Base-by-base conservation (phyloP, 1,139 yeast genomes). In the Scheffersomyces illinoinensis region DNA sequence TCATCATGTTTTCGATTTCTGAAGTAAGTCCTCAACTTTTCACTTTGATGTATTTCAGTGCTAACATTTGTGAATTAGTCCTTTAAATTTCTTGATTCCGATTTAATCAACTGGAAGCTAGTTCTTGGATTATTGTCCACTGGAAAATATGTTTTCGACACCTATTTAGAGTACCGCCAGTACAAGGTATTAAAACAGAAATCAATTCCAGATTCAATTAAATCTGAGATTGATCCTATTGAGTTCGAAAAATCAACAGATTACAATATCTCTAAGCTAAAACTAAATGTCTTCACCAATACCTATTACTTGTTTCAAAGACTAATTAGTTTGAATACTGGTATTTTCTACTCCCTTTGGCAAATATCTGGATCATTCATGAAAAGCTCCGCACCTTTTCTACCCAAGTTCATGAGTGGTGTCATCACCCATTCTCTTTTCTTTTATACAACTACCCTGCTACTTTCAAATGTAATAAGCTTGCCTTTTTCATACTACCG, bases 231-330 rank as follows among this genome's bases (percentile, higher is more conserved):
- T 59, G 85, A 88, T 56, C 81, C 85, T 53, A 90, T 90, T 60
- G 91, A 95, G 2, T 91, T 91, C 67, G 81, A 81, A 57, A 90
- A 92, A 71, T 86, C 97, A 2, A 93, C 91, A 70, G 85, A 82
- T 47, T 95, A 95, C 71, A 86, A 96, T 4, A 78, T 90, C 52
- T 91, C 97, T n/a, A 93, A 93, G 73, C 84, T 92, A 57, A 79
- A 81, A 67, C 93, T 92, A 71, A 83, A 89, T 1, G 79, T 91
- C 58, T 73, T 90, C 58, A 73, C 85, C 24, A 84, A 86, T 52
- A 64, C 85, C 18, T 83, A 82, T 68, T 76, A 82, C 7, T 77
- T 89, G 55, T 66, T 83, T 19, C 85, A 88, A 69, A 90, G 88
- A 68, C 68, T 88, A 56, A 81, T 82, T 6, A 76, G 86, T 59